A percentile compares a stretch with the other conserved stretches of the same genome.
Evolutionary conservation across 306 rosid species (phyloP).

Genomic region (Hippophae gyantsensis): DNA sequence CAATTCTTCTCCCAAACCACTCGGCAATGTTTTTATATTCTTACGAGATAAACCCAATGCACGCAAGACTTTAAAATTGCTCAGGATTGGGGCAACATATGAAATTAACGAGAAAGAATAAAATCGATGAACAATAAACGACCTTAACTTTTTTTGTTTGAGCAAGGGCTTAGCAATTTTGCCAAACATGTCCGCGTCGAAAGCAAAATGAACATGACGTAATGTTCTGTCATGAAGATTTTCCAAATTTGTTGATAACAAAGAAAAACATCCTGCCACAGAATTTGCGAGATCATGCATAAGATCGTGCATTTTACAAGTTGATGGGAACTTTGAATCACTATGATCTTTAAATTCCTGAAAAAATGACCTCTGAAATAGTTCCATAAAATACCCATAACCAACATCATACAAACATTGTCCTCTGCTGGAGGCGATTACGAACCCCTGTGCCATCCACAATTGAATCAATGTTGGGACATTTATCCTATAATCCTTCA

Average conservation of each 20-base stretch:
- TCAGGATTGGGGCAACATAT: not conserved
- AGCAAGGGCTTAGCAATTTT: not conserved
- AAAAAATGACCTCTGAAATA: slow-evolving; percentile 6
- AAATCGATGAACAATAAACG: not conserved
- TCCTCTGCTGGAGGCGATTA: not conserved
- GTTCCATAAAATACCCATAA: slow-evolving; percentile 5
- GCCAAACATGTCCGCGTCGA: not conserved
- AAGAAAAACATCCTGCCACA: not conserved
- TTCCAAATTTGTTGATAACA: not conserved
- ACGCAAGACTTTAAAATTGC: no score
- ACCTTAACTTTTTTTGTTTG: not conserved
- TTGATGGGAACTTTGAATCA: not conserved
- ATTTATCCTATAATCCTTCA: not conserved
- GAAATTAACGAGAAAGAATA: not conserved
- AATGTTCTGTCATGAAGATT: not conserved
- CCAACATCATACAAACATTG: not conserved
- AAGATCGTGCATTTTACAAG: not conserved
- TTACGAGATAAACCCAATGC: no score
- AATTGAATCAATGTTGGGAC: not conserved
- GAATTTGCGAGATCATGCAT: not conserved
- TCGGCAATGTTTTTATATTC: no score
- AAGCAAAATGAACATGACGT: not conserved
- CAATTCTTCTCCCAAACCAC: no score
- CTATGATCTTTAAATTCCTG: not conserved
- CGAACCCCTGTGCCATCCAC: not conserved